These are phyloP conservation scores for Penicillium pancosmium DNA, from an alignment of 495 filamentous ascomycete genomes.

Conservation along the genomic window DNA sequence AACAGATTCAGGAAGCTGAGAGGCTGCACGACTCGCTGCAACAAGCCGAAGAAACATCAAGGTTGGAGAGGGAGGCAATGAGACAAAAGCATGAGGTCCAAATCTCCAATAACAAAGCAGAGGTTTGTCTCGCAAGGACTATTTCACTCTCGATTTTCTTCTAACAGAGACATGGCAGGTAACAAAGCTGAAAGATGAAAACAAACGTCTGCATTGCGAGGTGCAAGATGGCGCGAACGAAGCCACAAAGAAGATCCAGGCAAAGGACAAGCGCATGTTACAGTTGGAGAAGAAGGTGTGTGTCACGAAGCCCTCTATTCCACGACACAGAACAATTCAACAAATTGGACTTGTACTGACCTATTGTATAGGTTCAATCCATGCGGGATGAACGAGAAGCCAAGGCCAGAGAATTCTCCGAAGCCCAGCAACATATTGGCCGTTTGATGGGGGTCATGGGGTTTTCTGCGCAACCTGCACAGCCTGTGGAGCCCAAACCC, in stretches of 20 bases:
- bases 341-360: neutral
- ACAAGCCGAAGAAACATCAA: constrained; percentile 25
- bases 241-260: constrained; percentile 36
- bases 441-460: constrained; percentile 53
- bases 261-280: constrained; percentile 38
- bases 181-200: constrained; percentile 29
- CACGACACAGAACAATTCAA: neutral
- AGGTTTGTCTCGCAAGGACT: constrained; percentile 25
- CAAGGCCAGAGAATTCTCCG: constrained; percentile 51
- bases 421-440: constrained; percentile 52
- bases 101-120: constrained; percentile 16
- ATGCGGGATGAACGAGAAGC: constrained; percentile 43
- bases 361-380: constrained; percentile 35
- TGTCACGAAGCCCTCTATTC: neutral
- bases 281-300: constrained; percentile 48
- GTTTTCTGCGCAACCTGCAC: constrained; percentile 33
- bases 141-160: neutral
- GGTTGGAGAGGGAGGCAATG: constrained; percentile 22
- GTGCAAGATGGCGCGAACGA: constrained; percentile 31
- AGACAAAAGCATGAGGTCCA: constrained; percentile 21
- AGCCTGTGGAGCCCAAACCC: constrained; percentile 28
- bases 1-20: constrained; percentile 26
- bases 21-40: constrained; percentile 25
- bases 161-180: constrained; percentile 20
- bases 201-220: constrained; percentile 22